Conservation (phyloP, 192 early-diverging fungal species). For the Coemansia sp. region DNA sequence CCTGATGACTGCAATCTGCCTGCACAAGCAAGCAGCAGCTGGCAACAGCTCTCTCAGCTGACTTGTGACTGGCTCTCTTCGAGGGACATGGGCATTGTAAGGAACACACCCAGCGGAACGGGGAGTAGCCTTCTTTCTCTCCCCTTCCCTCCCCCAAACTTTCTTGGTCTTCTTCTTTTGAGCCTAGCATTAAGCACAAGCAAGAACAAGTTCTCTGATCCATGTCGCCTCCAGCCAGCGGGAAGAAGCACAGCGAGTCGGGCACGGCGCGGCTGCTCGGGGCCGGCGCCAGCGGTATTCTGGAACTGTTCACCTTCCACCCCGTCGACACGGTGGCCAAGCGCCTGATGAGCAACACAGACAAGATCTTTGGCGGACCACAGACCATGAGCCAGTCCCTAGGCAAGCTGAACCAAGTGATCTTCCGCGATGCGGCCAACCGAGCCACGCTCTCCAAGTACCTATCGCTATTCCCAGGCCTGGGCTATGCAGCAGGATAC, state of each 20-base stretch:
- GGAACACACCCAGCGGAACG: not conserved
- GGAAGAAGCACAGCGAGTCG: constrained; percentile 76
- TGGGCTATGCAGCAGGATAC: constrained; percentile 97
- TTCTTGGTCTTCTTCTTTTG: not conserved
- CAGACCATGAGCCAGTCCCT: constrained; percentile 58
- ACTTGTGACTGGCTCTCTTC: too few species aligned
- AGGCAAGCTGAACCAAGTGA: constrained; percentile 69
- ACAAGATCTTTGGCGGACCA: constrained; percentile 66
- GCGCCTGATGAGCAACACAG: constrained; percentile 94
- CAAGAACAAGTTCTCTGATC: not conserved
- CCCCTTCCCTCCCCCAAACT: not conserved
- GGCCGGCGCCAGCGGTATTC: constrained; percentile 83
- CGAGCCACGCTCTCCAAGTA: constrained; percentile 76
- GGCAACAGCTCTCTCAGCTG: too few species aligned
- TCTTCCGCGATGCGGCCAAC: constrained; percentile 86
- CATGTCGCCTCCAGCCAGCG: constrained; percentile 45
- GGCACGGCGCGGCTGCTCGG: constrained; percentile 84
- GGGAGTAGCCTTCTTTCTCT: not conserved
- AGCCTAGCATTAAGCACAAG: not conserved
- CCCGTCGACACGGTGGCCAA: constrained; percentile 98
- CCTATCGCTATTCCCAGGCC: constrained; percentile 90
- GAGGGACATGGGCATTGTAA: too few species aligned
- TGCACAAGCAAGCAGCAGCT: too few species aligned
- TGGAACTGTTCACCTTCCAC: constrained; percentile 96
- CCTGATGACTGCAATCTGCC: too few species aligned